Evolutionary conservation across 2,329 filamentous ascomycete genomes (phyloP), one percentile per base, ranked within the genome.

Genomic region (Macroventuria anomochaeta): DNA sequence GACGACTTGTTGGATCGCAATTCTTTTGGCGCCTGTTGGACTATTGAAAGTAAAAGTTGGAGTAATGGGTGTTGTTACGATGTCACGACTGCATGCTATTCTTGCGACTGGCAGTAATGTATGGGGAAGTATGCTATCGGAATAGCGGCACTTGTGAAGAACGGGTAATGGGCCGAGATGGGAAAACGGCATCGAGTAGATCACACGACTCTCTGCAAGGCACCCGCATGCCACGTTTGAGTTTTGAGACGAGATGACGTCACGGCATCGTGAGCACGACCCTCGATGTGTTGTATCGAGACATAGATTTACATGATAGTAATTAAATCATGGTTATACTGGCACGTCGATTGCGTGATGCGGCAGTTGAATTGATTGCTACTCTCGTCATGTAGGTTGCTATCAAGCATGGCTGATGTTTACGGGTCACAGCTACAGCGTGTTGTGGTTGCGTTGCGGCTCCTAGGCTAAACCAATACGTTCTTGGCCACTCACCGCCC

Each of bases 121-220:
- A 61, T 33, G 50, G 33, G 37, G 38, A 32, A n/a, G n/a, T 31
- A 50, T 48, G 20, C 31, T 50, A 49, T 42, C 42, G 25, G 39
- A 29, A 58, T 31, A 51, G 43, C 36, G 47, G 37, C 51, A 53
- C 17, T 37, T 20, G 34, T 31, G 5, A 13, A n/a, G 17, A 29
- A 48, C 5, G 12, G 31, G 39, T n/a, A 29, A 36, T 38, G 46
- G 13, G 13, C 40, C 31, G 31, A 50, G 36, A 42, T 46, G 41
- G 46, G 21, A 42, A 15, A 41, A 26, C 36, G 36, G 55, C 40
- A 56, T 55, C 20, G 37, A 52, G 63, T 58, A 55, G 64, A 68
- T 68, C 62, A 64, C 52, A 56, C 41, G 50, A 49, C 56, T 34
- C 41, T 59, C 66, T 73, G 70, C 70, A 72, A 74, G 71, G 71